These are phyloP conservation scores for Trichoderma sp. DNA, from an alignment of 2,329 filamentous ascomycete genomes.

Conservation along the genomic window DNA sequence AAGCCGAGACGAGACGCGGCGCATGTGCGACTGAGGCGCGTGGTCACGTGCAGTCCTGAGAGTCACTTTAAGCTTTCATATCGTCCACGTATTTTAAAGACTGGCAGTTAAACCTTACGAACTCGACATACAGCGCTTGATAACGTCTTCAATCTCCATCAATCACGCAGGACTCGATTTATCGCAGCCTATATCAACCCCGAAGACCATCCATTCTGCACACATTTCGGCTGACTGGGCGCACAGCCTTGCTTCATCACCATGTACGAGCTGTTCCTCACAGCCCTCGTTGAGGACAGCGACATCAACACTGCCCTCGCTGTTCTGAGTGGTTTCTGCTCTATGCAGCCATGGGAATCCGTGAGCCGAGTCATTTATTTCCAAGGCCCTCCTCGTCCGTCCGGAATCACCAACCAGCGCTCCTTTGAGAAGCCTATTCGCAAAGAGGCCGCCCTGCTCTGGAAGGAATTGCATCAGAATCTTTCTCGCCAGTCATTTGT, in stretches of 20 bases:
- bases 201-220: too few species aligned
- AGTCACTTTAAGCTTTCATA: background rate
- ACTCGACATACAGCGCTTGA: background rate
- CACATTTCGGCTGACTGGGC: background rate
- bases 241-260: background rate
- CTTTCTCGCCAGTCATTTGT: slow-evolving; percentile 59
- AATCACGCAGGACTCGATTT: background rate
- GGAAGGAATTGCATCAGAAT: slow-evolving; percentile 57
- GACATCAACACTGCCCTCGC: slow-evolving; percentile 52
- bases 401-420: slow-evolving; percentile 46
- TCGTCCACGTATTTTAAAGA: background rate
- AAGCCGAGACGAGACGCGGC: background rate
- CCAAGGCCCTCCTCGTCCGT: slow-evolving; percentile 48
- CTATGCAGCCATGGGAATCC: slow-evolving; percentile 54
- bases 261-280: slow-evolving; percentile 64
- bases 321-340: slow-evolving; percentile 59
- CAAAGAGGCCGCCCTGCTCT: slow-evolving; percentile 43
- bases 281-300: slow-evolving; percentile 51
- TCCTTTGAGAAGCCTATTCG: slow-evolving; percentile 42
- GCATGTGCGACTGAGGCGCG: slow-evolving; percentile 30
- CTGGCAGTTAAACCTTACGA: background rate
- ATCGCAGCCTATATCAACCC: background rate
- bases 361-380: slow-evolving; percentile 57
- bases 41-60: slow-evolving; percentile 33
- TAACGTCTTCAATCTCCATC: background rate